Percentiles rank a stretch among this genome's conserved stretches.
These are phyloP conservation scores for Ophiostoma sp. DNA, from an alignment of 2,329 filamentous ascomycete species.

Conservation along the genomic window DNA sequence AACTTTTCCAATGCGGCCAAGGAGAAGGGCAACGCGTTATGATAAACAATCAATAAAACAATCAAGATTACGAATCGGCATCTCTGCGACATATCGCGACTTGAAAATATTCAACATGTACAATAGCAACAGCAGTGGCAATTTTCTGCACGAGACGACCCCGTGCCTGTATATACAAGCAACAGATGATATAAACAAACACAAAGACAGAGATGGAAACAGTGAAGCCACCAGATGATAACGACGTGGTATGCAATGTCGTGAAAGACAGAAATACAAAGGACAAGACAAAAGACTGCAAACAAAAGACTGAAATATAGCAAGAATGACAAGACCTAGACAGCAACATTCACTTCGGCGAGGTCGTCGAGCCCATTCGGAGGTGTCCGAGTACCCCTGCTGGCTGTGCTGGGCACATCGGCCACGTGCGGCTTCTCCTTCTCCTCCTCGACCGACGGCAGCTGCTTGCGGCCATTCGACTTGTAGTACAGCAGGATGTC, in stretches of 20 bases:
- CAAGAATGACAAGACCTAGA: background rate
- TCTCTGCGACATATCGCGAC: no score
- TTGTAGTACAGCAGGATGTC: slow-evolving; percentile 91
- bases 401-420: background rate
- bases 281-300: no score
- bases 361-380: background rate
- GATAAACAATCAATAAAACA: background rate
- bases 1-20: slow-evolving; percentile 52
- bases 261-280: background rate
- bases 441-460: slow-evolving; percentile 36
- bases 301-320: background rate
- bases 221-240: background rate
- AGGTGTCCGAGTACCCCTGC: background rate
- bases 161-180: slow-evolving; percentile 14
- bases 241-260: background rate
- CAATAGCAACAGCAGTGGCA: slow-evolving; percentile 12
- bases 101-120: slow-evolving; percentile 15
- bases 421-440: background rate
- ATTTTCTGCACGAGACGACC: slow-evolving; percentile 11
- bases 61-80: no score
- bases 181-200: slow-evolving; percentile 3
- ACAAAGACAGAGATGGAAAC: background rate
- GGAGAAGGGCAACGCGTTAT: background rate
- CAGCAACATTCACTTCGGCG: background rate
- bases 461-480: slow-evolving; percentile 74